Conservation (phyloP, 1,139 yeast species). For the Saccharomyces hybrid region DNA sequence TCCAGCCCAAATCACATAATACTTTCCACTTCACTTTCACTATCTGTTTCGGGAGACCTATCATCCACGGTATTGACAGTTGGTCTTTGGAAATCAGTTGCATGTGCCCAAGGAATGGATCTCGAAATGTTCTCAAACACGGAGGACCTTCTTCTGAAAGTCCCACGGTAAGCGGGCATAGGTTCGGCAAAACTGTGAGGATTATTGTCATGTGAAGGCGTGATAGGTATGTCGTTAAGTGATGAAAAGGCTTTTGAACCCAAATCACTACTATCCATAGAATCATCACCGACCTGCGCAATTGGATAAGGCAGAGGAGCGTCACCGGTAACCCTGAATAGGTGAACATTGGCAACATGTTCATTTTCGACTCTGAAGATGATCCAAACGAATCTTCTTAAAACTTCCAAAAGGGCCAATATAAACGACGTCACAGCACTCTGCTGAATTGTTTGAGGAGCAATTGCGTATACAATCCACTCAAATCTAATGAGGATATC, state of each 20-base stretch:
- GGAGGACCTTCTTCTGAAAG: slow-evolving; percentile 29
- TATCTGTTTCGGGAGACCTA: slow-evolving; percentile 28
- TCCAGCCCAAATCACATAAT: slow-evolving; percentile 4
- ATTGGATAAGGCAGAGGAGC: slow-evolving; percentile 70
- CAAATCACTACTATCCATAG: background rate
- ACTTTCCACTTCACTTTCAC: slow-evolving; percentile 33
- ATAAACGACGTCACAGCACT: slow-evolving; percentile 84
- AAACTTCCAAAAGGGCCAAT: slow-evolving; percentile 71
- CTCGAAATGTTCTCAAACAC: slow-evolving; percentile 46
- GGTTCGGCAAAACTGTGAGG: slow-evolving; percentile 13
- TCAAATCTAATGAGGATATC: slow-evolving; percentile 76
- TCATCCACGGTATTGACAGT: slow-evolving; percentile 13
- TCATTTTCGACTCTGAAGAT: slow-evolving; percentile 92
- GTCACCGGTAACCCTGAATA: slow-evolving; percentile 81
- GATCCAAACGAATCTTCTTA: slow-evolving; percentile 82
- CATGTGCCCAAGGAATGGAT: slow-evolving; percentile 70
- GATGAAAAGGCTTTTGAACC: slow-evolving; percentile 1
- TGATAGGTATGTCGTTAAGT: background rate
- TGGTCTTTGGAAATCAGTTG: slow-evolving; percentile 77
- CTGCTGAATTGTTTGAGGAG: slow-evolving; percentile 71
- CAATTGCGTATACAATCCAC: slow-evolving; percentile 77
- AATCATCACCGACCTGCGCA: slow-evolving; percentile 6
- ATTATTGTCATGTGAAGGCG: background rate
- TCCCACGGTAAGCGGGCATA: slow-evolving; percentile 17
- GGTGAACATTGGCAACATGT: slow-evolving; percentile 79